Evolutionary conservation across 768 basidiomycete genomes (phyloP).

Genomic region (Phanerochaete sordida): DNA sequence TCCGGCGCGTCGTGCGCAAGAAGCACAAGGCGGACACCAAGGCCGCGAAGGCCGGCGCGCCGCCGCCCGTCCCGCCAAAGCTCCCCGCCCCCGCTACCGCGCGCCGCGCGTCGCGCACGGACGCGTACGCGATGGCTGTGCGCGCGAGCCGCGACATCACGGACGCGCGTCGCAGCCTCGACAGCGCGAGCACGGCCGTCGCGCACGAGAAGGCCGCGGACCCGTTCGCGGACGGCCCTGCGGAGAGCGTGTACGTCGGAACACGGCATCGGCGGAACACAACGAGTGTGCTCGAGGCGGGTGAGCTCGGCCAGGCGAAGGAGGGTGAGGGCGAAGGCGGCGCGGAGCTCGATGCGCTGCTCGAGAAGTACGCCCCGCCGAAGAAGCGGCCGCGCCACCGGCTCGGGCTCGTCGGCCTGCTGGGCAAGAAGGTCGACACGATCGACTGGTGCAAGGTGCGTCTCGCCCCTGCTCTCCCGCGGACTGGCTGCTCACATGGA

Average conservation of each 20-base stretch:
- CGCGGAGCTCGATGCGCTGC: background rate
- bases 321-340: background rate
- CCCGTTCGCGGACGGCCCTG: background rate
- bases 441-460: conserved; percentile 39
- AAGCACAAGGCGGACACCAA: conserved; percentile 26
- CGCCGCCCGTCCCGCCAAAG: background rate
- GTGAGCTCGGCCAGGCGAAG: background rate
- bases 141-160: background rate
- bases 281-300: conserved; percentile 1
- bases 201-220: background rate
- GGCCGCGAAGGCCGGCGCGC: conserved; percentile 12
- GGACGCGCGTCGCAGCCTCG: background rate
- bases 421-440: conserved; percentile 13
- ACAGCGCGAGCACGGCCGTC: background rate
- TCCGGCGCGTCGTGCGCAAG: conserved; percentile 28
- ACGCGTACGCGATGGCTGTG: conserved; percentile 1
- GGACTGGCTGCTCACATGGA: background rate
- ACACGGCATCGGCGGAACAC: background rate
- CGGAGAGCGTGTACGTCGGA: background rate
- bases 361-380: conserved; percentile 7
- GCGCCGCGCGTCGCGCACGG: background rate
- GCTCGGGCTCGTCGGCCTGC: conserved; percentile 9
- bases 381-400: conserved; percentile 11
- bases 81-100: background rate
- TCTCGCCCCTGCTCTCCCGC: background rate